phyloP scores from a whole-genome alignment of 768 basidiomycete species.

The Suillus lakei region DNA sequence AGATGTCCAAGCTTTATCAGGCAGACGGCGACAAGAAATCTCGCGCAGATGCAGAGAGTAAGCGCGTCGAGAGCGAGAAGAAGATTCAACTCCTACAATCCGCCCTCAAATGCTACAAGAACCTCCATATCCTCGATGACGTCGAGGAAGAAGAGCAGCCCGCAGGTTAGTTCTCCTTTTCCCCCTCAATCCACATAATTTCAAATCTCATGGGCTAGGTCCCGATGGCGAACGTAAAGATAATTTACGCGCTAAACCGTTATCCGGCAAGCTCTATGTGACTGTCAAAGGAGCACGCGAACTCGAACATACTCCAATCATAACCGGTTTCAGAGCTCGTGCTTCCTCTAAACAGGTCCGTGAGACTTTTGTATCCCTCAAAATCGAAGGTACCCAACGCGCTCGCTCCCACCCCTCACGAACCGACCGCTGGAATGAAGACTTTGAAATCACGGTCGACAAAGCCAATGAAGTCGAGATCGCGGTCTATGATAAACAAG shows the following conservation, averaged over 20 bases:
- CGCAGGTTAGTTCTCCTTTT: conserved; percentile 43
- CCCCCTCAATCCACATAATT: conserved; percentile 1
- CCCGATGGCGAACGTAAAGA: conserved; percentile 89
- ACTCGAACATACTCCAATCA: conserved; percentile 89
- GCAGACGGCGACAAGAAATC: conserved; percentile 98
- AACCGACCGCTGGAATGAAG: conserved; percentile 97
- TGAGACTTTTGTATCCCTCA: conserved; percentile 92
- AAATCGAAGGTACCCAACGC: conserved; percentile 93
- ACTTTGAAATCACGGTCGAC: conserved; percentile 95
- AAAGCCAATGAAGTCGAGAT: conserved; percentile 99
- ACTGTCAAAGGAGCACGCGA: conserved; percentile 91
- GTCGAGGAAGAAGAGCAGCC: conserved; percentile 81
- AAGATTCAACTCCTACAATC: conserved; percentile 93
- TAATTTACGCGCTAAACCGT: conserved; percentile 89
- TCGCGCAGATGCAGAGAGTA: conserved; percentile 89
- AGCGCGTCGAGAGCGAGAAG: conserved; percentile 92
- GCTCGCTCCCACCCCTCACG: conserved; percentile 92
- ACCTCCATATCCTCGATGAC: conserved; percentile 90
- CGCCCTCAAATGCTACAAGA: conserved; percentile 96
- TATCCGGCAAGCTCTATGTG: conserved; percentile 91
- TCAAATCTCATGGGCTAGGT: conserved; percentile 42
- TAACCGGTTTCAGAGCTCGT: conserved; percentile 61
- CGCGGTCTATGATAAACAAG: conserved; percentile 91
- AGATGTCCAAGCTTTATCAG: conserved; percentile 97
- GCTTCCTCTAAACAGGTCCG: conserved; percentile 76